Evolutionary conservation across 1,139 yeast species (phyloP), one percentile per base, ranked within the genome.

Genomic region (Blastobotrys ciferrii): DNA sequence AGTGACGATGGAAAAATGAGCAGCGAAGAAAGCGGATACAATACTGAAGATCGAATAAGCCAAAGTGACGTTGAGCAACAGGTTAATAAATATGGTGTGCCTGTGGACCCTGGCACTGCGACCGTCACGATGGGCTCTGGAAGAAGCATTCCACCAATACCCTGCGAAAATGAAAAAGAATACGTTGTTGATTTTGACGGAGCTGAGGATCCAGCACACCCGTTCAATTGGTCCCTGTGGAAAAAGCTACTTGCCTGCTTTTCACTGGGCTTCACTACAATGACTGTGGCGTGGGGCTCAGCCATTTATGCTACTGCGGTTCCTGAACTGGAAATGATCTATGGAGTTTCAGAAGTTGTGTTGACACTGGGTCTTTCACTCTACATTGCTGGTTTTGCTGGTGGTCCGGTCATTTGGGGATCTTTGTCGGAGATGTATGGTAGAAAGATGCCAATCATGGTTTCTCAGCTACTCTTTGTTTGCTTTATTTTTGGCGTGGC

Each of bases 361-460:
- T 17, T 18, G 25, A 36, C 40, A 12, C 69, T 84, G 43, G 92
- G 94, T 55, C 75, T 55, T 11, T 80, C 92, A 0, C 70, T 87
- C 25, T 87, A 77, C 58, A 92, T 87, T 17, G 62, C 83, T 28
- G 95, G 95, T 18, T 86, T 85, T 65, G 94, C 94, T 0, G 75
- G 84, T 0, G 94, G 95, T 13, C 95, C 95, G 3, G 71, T 85
- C 33, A 58, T 84, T 25, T 86, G 86, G 81, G 95, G 89, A 15
- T 94, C 95, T 2, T 62, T 84, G 39, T 82, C 89, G 3, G 94
- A 85, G 64, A 60, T 83, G 42, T 81, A 73, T 56, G 95, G 95
- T 43, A 76, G 95, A 63, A 77, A 76, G 59, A 66, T 72, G 2
- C 79, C 85, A 3, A 55, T 84, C 42, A 52, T 83, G 0, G 52